Conservation (phyloP, 2,329 filamentous ascomycete species). For the Aspergillus fumigatus region DNA sequence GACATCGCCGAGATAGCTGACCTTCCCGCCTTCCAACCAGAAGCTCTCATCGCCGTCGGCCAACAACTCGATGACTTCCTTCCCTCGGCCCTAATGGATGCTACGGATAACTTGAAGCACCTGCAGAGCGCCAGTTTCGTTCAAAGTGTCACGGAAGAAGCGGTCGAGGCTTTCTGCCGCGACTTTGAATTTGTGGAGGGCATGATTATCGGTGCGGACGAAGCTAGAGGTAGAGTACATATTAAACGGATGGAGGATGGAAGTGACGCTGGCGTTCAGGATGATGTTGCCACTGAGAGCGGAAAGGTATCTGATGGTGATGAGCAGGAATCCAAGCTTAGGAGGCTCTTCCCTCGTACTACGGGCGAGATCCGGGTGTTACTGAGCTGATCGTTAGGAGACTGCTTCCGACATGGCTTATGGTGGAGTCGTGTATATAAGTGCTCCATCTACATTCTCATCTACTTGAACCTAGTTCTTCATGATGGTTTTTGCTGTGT, state of each 20-base stretch:
- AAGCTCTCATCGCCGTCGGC: slow-evolving; percentile 61
- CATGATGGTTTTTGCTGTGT: background rate
- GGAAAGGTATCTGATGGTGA: slow-evolving; percentile 32
- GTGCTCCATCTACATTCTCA: background rate
- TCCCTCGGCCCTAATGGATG: slow-evolving; percentile 88
- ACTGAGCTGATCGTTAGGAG: slow-evolving; percentile 44
- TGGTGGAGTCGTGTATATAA: background rate
- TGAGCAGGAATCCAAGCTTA: slow-evolving; percentile 37
- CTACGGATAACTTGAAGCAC: slow-evolving; percentile 71
- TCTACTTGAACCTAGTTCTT: background rate
- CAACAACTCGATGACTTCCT: slow-evolving; percentile 84
- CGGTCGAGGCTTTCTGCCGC: slow-evolving; percentile 75
- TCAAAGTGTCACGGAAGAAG: slow-evolving; percentile 73
- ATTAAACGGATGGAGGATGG: slow-evolving; percentile 23
- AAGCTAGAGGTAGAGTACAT: slow-evolving; percentile 37
- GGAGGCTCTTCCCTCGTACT: slow-evolving; percentile 59
- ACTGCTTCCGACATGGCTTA: background rate
- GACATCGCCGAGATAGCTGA: slow-evolving; percentile 53
- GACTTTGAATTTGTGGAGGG: slow-evolving; percentile 72
- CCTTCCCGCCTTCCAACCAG: slow-evolving; percentile 56
- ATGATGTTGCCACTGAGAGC: slow-evolving; percentile 25
- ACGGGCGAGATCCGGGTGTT: slow-evolving; percentile 61
- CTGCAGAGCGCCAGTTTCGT: slow-evolving; percentile 69
- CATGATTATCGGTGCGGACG: slow-evolving; percentile 57
- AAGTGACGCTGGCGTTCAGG: slow-evolving; percentile 21